Evolutionary conservation across 2,329 filamentous ascomycete species (phyloP), one percentile per base, ranked within the genome.

Genomic region (Beauveria rudraprayagi): DNA sequence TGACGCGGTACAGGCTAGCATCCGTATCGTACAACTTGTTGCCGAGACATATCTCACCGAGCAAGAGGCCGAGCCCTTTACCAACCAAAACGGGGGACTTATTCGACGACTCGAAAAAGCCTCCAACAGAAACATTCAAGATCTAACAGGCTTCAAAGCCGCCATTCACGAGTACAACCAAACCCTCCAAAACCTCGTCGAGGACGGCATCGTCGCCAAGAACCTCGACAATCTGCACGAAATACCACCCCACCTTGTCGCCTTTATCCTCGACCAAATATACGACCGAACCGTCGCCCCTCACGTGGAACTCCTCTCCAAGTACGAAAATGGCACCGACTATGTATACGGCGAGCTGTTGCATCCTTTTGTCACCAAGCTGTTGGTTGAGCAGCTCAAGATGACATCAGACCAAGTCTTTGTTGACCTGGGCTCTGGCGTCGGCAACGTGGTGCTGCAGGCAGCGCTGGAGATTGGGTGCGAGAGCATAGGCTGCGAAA

Each of bases 281-380:
- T 97, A 97, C 75, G 87, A 92, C 68, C 90, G 94, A 56, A 96
- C 91, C 5, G 94, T 99, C 8, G 94, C 92, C 2, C 92, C 91
- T 6, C 86, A 89, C 63, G 91, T 96, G 26, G 90, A 96, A 65
- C 84, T 88, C 10, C 83, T 97, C 14, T 85, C 86, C 62, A 87
- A 90, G 67, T 97, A 97, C 72, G 85, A 94, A 70, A 91, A 92
- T 70, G 93, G 92, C 67, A 91, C 90, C 66, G 91, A 96, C 73
- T 93, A 96, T 67, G 90, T 96, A 44, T 99, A 99, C 70, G 94
- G 94, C 70, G 94, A 99, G 73, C 83, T 99, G 28, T 80, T 94
- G 34, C 89, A 92, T 22, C 86, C 87, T 1, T 95, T 99, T 70
- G 84, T 94, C 65, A 89, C 88, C 64, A 85, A 87, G 62, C 91